A percentile compares a stretch with the other conserved stretches of the same genome.
Conservation (phyloP, 371 early-diverging fungal species). For the Mucor sp. region DNA sequence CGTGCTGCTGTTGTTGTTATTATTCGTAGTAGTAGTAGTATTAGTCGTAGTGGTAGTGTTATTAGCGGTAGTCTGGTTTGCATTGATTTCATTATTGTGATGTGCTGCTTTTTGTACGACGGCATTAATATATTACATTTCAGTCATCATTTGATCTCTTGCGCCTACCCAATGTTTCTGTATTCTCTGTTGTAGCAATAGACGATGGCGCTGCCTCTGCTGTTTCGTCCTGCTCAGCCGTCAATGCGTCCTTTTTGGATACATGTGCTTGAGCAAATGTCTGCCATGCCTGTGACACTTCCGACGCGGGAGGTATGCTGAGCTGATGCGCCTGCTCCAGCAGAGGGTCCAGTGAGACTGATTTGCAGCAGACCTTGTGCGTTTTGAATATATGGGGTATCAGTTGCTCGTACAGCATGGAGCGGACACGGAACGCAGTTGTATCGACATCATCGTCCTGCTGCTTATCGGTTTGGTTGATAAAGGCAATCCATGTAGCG, state of each 20-base stretch:
- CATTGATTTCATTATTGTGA: not conserved
- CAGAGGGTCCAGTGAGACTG: constrained; percentile 4
- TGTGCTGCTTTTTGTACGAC: not conserved
- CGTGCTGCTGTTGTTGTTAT: not conserved
- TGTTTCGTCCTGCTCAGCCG: not conserved
- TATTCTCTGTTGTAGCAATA: not conserved
- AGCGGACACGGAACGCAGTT: constrained; percentile 65
- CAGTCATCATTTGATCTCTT: not conserved
- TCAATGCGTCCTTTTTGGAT: not conserved
- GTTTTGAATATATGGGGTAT: constrained; percentile 55
- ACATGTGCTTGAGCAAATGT: constrained; percentile 10
- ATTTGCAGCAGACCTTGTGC: constrained; percentile 41
- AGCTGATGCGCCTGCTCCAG: constrained; percentile 11
- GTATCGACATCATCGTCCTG: constrained; percentile 21
- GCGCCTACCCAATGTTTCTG: not conserved
- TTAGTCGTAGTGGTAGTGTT: not conserved
- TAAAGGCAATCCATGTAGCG: constrained; percentile 54
- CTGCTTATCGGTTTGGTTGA: constrained; percentile 28
- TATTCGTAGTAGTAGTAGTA: not conserved
- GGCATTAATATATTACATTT: not conserved
- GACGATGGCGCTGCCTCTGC: not conserved
- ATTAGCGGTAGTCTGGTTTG: not conserved
- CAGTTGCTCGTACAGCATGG: constrained; percentile 76
- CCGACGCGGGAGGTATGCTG: constrained; percentile 7
- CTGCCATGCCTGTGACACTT: constrained; percentile 23